A percentile compares a stretch with the other conserved stretches of the same genome.
Evolutionary conservation across 2,329 filamentous ascomycete species (phyloP).

Genomic region (Aureobasidium sp.): DNA sequence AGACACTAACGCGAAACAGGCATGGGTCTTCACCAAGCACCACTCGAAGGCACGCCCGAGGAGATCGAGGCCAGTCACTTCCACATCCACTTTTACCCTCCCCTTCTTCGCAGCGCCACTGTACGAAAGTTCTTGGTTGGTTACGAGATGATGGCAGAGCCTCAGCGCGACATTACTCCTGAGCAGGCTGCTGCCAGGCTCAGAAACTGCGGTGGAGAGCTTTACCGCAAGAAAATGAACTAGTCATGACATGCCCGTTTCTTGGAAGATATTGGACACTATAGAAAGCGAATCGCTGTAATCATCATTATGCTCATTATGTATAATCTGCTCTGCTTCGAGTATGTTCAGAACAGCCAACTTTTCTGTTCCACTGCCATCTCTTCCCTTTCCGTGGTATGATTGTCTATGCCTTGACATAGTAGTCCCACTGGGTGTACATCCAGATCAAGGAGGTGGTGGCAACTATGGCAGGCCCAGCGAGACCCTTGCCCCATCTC

Average conservation of each 20-base stretch:
- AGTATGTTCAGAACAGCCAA: neutral
- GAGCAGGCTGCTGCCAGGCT: conserved; percentile 83
- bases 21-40: conserved; percentile 93
- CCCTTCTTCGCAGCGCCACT: conserved; percentile 80
- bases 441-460: conserved; percentile 52
- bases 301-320: neutral
- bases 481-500: conserved; percentile 50
- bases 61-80: conserved; percentile 84
- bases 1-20: conserved; percentile 34
- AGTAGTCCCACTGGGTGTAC: conserved; percentile 58
- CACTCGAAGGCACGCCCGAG: conserved; percentile 68
- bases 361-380: too few relatives aligned
- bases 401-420: conserved; percentile 41
- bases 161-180: conserved; percentile 95
- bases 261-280: neutral
- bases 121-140: conserved; percentile 95
- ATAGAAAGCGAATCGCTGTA: neutral
- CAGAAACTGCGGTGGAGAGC: conserved; percentile 64
- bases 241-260: neutral
- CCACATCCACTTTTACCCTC: conserved; percentile 97
- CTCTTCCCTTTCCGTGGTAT: neutral
- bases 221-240: conserved; percentile 64
- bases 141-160: conserved; percentile 93
- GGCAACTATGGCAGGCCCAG: conserved; percentile 50
- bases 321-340: neutral